phyloP scores from a whole-genome alignment of 495 filamentous ascomycete species.

The Alectoria sarmentosa region DNA sequence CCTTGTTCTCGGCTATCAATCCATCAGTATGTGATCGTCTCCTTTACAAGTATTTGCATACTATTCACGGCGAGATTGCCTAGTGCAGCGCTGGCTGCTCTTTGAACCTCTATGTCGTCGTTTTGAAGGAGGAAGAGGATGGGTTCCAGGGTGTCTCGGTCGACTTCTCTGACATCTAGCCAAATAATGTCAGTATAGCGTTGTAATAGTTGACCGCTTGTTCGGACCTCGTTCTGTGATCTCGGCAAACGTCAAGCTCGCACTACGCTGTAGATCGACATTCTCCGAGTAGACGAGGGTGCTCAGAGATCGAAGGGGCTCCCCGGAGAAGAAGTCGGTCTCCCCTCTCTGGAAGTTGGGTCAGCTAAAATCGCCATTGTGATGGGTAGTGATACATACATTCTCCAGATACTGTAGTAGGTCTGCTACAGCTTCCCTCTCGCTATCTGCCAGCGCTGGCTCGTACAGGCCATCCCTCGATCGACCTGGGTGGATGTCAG shows the following conservation, averaged over 20 bases:
- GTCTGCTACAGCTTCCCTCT: constrained; percentile 95
- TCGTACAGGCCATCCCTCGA: constrained; percentile 93
- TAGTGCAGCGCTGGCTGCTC: constrained; percentile 90
- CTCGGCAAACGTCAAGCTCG: constrained; percentile 96
- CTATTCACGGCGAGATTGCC: constrained; percentile 97
- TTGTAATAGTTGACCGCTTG: not conserved
- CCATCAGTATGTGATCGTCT: constrained; percentile 39
- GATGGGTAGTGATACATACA: constrained; percentile 45
- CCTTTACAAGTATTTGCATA: constrained; percentile 39
- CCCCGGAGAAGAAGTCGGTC: constrained; percentile 96
- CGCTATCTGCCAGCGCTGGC: constrained; percentile 89
- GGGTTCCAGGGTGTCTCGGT: constrained; percentile 87
- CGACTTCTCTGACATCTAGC: constrained; percentile 91
- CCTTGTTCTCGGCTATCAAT: constrained; percentile 86
- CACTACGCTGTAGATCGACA: constrained; percentile 94
- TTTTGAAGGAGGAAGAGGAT: constrained; percentile 94
- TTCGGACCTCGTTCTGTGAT: constrained; percentile 90
- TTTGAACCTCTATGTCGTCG: constrained; percentile 92
- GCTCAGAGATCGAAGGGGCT: constrained; percentile 89
- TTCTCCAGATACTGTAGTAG: constrained; percentile 93
- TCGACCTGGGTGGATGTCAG: constrained; percentile 48
- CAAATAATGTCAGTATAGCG: constrained; percentile 1
- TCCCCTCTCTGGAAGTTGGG: constrained; percentile 64
- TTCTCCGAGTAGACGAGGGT: constrained; percentile 98
- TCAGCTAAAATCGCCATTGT: constrained; percentile 17